Evolutionary conservation across 371 early-diverging fungal genomes (phyloP).

Genomic region (Caulochytrium protostelioides): DNA sequence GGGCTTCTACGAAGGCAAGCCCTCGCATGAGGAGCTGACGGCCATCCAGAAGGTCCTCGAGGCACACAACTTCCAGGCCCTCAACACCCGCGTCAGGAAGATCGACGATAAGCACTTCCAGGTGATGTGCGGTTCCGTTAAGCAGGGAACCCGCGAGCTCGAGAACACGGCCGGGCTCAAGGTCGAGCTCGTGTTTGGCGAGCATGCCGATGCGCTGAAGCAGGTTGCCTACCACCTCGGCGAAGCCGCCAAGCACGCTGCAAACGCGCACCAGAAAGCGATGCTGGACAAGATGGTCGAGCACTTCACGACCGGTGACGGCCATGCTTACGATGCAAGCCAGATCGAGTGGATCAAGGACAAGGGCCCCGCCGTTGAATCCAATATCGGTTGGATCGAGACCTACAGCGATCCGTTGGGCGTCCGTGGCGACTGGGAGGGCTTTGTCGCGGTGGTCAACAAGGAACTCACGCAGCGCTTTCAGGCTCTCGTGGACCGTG

Average conservation of each 20-base stretch:
- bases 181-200: conserved; percentile 24
- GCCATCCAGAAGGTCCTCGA: conserved; percentile 26
- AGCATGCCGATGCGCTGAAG: conserved; percentile 20
- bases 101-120: conserved; percentile 9
- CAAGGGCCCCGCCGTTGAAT: conserved; percentile 31
- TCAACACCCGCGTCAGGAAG: conserved; percentile 26
- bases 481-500: conserved; percentile 24
- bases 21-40: conserved; percentile 28
- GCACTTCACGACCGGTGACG: conserved; percentile 29
- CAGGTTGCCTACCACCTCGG: conserved; percentile 21
- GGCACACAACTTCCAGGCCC: conserved; percentile 7
- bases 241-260: conserved; percentile 20
- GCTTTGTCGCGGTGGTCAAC: conserved; percentile 42
- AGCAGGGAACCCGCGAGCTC: conserved; percentile 2
- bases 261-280: conserved; percentile 26
- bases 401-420: conserved; percentile 42
- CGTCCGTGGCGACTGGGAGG: conserved; percentile 43
- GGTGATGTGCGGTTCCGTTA: conserved; percentile 18
- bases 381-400: conserved; percentile 30
- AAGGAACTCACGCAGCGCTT: conserved; percentile 35
- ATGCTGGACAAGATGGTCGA: conserved; percentile 30
- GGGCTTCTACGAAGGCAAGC: conserved; percentile 27
- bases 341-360: conserved; percentile 38
- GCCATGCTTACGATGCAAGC: conserved; percentile 32
- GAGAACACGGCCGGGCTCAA: conserved; percentile 2